A percentile compares a stretch with the other conserved stretches of the same genome.
phyloP scores from a whole-genome alignment of 768 basidiomycete genomes.

The Collybiopsis luxurians region DNA sequence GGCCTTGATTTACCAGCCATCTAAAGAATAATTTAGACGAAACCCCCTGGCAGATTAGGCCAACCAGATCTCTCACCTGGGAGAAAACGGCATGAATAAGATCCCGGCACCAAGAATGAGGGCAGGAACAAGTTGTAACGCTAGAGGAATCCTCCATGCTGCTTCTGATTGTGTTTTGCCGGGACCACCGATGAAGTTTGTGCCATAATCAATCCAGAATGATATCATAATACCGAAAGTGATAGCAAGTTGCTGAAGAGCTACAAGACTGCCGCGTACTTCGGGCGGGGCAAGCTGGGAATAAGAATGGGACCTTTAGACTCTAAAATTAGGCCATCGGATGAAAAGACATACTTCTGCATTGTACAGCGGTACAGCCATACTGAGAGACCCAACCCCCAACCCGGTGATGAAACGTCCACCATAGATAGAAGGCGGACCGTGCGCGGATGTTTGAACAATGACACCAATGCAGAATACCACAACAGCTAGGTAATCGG shows the following conservation, averaged over 20 bases:
- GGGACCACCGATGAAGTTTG: constrained; percentile 69
- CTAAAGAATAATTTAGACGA: constrained; percentile 24
- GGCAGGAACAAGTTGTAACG: constrained; percentile 73
- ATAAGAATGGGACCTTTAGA: constrained; percentile 76
- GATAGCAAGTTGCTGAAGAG: constrained; percentile 80
- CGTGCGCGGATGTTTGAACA: constrained; percentile 60
- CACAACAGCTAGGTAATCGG: constrained; percentile 39
- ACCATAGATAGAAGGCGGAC: constrained; percentile 64
- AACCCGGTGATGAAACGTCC: constrained; percentile 79
- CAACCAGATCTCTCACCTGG: constrained; percentile 40
- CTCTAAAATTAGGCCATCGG: constrained; percentile 30
- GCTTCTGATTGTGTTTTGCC: constrained; percentile 55
- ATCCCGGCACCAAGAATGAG: constrained; percentile 68
- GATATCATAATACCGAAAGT: constrained; percentile 75
- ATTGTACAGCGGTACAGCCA: constrained; percentile 84
- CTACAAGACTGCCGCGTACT: constrained; percentile 78
- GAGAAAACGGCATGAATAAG: constrained; percentile 78
- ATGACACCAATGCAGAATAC: constrained; percentile 73
- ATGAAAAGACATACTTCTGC: constrained; percentile 29
- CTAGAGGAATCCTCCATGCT: constrained; percentile 76
- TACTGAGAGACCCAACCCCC: constrained; percentile 77
- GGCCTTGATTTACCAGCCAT: constrained; percentile 76
- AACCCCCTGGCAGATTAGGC: background rate
- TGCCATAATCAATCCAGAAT: constrained; percentile 53
- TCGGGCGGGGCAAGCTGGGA: constrained; percentile 72